phyloP scores from a whole-genome alignment of 768 basidiomycete genomes.

The Floccularia luteovirens region DNA sequence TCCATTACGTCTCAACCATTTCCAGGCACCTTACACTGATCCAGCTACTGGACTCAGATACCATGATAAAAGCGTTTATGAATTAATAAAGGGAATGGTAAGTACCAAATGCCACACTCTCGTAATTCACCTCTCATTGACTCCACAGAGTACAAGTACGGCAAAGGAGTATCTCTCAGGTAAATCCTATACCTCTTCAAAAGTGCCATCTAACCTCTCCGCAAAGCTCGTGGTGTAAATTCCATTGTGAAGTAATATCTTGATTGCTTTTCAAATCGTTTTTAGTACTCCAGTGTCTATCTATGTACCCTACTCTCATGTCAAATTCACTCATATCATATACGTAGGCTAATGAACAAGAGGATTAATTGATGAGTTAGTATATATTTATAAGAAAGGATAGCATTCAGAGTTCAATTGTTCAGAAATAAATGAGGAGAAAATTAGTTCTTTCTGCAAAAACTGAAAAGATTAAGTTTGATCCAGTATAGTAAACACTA shows the following conservation, averaged over 20 bases:
- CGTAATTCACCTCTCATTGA: not conserved
- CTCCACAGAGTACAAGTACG: slow-evolving; percentile 48
- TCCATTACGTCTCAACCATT: not conserved
- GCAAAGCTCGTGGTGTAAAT: slow-evolving; percentile 26
- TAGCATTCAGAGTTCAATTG: no score
- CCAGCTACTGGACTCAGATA: slow-evolving; percentile 75
- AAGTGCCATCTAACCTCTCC: slow-evolving; percentile 6
- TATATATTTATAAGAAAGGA: no score
- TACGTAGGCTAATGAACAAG: no score
- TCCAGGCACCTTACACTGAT: slow-evolving; percentile 76
- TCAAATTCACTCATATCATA: no score
- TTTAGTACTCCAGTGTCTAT: no score
- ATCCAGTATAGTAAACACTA: slow-evolving; percentile 81
- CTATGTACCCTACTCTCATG: no score
- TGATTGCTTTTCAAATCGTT: not conserved
- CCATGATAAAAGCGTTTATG: slow-evolving; percentile 84
- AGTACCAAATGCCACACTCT: slow-evolving; percentile 8
- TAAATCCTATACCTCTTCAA: slow-evolving; percentile 15
- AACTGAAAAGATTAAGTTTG: slow-evolving; percentile 76
- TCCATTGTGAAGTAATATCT: slow-evolving; percentile 33
- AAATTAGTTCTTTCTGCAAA: slow-evolving; percentile 64
- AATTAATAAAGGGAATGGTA: slow-evolving; percentile 70
- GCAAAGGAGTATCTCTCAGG: slow-evolving; percentile 74
- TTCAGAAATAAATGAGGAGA: no score
- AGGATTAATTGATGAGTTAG: no score